A percentile compares a stretch with the other conserved stretches of the same genome.
phyloP scores from a whole-genome alignment of 257 asterid genomes.

The Solanum bukasovii region DNA sequence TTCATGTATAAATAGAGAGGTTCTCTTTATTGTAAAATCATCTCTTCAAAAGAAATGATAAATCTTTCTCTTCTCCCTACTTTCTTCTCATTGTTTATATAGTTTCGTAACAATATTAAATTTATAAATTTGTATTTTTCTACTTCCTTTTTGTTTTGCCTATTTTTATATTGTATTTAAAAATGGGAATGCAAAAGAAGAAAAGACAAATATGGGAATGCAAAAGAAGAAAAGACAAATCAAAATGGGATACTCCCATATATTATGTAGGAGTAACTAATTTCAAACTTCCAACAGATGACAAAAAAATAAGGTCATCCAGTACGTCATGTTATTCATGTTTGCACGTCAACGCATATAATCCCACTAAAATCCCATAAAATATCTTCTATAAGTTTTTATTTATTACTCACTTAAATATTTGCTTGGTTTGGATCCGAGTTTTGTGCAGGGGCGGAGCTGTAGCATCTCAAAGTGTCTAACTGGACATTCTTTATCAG shows the following conservation, averaged over 20 bases:
- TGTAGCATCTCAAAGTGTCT: neutral
- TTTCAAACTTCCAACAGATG: neutral
- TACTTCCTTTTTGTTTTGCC: neutral
- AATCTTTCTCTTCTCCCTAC: no score
- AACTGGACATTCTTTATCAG: accelerated
- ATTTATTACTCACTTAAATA: neutral
- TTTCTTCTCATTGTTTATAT: neutral
- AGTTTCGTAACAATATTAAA: no score
- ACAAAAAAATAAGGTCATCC: neutral
- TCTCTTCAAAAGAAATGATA: neutral
- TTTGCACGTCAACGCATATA: neutral
- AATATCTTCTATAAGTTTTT: no score
- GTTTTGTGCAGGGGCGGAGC: neutral
- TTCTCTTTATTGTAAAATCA: no score
- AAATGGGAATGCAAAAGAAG: no score
- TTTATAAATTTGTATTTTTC: no score
- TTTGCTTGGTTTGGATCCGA: neutral
- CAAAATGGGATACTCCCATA: neutral
- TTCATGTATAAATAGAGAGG: no score
- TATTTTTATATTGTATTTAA: no score
- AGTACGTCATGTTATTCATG: neutral
- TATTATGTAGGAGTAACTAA: neutral
- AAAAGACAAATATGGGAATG: neutral
- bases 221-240: no score
- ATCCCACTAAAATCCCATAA: neutral